phyloP scores from a whole-genome alignment of 306 rosid genomes.

The Echinosophora koreensis region DNA sequence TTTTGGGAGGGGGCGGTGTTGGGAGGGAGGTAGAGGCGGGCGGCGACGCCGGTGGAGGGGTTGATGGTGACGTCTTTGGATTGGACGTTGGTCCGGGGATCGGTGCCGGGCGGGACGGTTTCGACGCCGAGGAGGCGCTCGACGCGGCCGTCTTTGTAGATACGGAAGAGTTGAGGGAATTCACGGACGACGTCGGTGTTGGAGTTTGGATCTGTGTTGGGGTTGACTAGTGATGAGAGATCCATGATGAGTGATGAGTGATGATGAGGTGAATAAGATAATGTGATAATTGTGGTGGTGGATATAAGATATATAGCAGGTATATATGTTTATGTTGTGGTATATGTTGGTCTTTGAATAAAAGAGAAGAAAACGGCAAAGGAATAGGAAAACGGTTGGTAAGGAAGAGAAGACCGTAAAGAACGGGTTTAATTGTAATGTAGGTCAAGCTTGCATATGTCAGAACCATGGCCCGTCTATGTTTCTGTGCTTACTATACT shows the following conservation, averaged over 20 bases:
- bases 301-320: neutral
- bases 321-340: neutral
- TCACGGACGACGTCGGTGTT: slow-evolving; percentile 45
- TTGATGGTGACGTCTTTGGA: slow-evolving; percentile 69
- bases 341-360: neutral
- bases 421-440: neutral
- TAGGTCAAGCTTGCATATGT: neutral
- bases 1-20: slow-evolving; percentile 27
- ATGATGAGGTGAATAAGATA: neutral
- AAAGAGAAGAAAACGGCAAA: neutral
- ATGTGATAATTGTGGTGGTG: neutral
- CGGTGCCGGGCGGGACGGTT: slow-evolving; percentile 54
- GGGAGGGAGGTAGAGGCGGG: slow-evolving; percentile 66
- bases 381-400: neutral
- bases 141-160: slow-evolving; percentile 71
- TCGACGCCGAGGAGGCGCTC: slow-evolving; percentile 56
- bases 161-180: slow-evolving; percentile 49
- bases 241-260: slow-evolving; percentile 32
- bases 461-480: no score
- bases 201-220: neutral
- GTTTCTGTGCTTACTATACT: no score
- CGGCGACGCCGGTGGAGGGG: slow-evolving; percentile 50
- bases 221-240: neutral
- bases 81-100: slow-evolving; percentile 51
- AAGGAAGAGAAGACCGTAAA: neutral